Base-by-base conservation (phyloP, 768 basidiomycete species). In the Rhizopogon sp. region DNA sequence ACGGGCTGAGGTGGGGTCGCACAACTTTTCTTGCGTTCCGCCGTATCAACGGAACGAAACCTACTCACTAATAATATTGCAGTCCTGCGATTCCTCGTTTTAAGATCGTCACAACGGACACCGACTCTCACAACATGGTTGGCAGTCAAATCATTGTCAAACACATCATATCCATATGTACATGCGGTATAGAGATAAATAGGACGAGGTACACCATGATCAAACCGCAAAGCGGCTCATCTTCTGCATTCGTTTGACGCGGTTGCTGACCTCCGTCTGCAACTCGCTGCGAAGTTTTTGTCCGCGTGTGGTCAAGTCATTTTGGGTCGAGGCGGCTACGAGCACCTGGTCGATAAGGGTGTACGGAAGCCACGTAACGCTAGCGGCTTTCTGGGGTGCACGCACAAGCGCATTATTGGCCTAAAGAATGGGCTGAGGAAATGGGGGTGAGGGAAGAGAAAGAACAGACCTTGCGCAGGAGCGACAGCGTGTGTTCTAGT, bases 291-390 rank as follows among this genome's bases (percentile, higher is more conserved):
- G 74, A 31, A 76, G 70, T 6, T 46, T 56, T 44, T 65, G 68
- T 25, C 70, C 71, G 42, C 74, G 75, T 11, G 77, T 55, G 20
- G 81, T 78, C 50, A 82, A 65, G 39, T 76, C 75, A 37, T 76
- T 74, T 61, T 81, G 78, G 7, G 77, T 70, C 56, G 79, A 77
- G 9, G 85, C 82, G 13, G 85, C 84, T 22, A 77, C 76, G 29
- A 93, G 76, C 37, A 93, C 86, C 69, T 91, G 87, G 69, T 94
- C 92, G 58, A 94, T 80, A 53, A 93, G 77, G 47, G 83, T 81
- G 64, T 93, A 93, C 13, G 92, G 92, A 39, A 93, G 73, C 87
- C 90, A 93, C 4, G 87, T 87, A 52, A 79, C 66, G 35, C 77
- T 80, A 3, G 88, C 79, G 39, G 76, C 75, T 64, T 76, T 82